Conservation (phyloP, 169 alveolate genomes). For the Cryptosporidium parvum region DNA sequence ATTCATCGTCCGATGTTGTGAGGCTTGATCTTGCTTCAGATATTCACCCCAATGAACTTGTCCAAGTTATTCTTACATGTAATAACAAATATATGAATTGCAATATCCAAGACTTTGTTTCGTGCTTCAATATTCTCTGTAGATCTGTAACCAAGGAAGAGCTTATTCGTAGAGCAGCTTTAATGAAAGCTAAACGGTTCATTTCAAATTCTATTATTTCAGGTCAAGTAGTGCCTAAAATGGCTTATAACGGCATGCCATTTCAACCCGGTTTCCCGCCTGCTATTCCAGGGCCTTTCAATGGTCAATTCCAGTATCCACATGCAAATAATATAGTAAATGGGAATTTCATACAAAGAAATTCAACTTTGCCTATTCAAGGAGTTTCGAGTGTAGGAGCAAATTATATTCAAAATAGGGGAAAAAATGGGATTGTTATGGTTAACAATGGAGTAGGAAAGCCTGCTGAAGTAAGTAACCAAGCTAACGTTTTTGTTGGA, state of each 20-base stretch:
- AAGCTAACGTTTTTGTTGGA: neutral
- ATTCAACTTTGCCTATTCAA: neutral
- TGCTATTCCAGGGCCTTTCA: neutral
- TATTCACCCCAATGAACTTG: slow-evolving; percentile 46
- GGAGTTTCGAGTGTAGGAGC: neutral
- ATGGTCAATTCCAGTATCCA: neutral
- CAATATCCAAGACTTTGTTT: slow-evolving; percentile 42
- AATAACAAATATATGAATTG: slow-evolving; percentile 63
- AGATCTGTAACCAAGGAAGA: slow-evolving; percentile 58
- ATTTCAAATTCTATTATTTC: slow-evolving; percentile 44
- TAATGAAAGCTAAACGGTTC: slow-evolving; percentile 31
- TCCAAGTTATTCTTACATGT: slow-evolving; percentile 49
- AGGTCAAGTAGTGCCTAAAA: neutral
- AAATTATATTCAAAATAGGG: neutral
- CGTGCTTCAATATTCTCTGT: slow-evolving; percentile 62
- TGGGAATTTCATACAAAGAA: neutral
- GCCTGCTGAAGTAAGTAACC: neutral
- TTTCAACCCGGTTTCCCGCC: slow-evolving; percentile 5
- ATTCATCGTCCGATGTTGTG: slow-evolving; percentile 49
- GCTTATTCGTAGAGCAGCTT: slow-evolving; percentile 43
- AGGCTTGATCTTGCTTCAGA: slow-evolving; percentile 19
- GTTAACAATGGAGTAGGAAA: neutral
- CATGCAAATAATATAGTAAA: neutral
- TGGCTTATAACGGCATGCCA: neutral
- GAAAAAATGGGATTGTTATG: neutral